phyloP scores from a whole-genome alignment of 306 rosid genomes.

The Heteromeles arbutifolia region DNA sequence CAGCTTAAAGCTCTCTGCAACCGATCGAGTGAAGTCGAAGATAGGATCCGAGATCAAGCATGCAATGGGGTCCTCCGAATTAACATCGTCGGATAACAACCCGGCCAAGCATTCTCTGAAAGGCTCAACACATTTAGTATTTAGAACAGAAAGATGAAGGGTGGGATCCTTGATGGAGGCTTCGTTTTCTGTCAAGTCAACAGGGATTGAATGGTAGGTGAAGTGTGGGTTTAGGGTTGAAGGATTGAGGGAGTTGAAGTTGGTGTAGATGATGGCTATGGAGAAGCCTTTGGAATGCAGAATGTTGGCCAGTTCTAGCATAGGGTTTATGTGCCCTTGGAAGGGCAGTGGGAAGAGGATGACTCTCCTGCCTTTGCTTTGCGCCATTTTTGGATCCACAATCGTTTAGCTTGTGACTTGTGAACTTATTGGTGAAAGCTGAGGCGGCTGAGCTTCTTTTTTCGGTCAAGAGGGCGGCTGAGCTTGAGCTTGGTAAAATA shows the following conservation, averaged over 20 bases:
- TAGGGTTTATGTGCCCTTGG: constrained; percentile 49
- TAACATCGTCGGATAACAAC: constrained; percentile 1
- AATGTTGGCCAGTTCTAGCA: constrained; percentile 42
- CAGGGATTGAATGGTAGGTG: constrained; percentile 25
- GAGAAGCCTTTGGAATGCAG: constrained; percentile 42
- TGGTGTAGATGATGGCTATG: constrained; percentile 40
- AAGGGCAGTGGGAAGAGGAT: constrained; percentile 40
- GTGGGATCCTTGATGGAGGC: background rate
- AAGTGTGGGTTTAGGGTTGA: constrained; percentile 33
- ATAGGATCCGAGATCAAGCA: constrained; percentile 41
- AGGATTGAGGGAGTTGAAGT: constrained; percentile 35
- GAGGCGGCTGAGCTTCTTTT: too few species aligned
- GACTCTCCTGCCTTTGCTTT: constrained; percentile 24
- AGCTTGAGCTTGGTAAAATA: too few species aligned
- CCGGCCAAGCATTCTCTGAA: constrained; percentile 23
- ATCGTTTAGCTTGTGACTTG: too few species aligned
- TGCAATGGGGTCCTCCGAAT: constrained; percentile 21
- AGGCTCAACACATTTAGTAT: constrained; percentile 10
- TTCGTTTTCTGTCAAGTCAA: background rate
- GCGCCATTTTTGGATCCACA: background rate
- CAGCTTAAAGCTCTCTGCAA: constrained; percentile 29
- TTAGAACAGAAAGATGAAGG: background rate
- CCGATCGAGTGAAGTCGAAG: constrained; percentile 26
- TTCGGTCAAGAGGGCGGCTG: too few species aligned
- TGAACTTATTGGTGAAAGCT: too few species aligned